These are phyloP conservation scores for Lactarius trivialis DNA, from an alignment of 768 basidiomycete species.

Conservation along the genomic window DNA sequence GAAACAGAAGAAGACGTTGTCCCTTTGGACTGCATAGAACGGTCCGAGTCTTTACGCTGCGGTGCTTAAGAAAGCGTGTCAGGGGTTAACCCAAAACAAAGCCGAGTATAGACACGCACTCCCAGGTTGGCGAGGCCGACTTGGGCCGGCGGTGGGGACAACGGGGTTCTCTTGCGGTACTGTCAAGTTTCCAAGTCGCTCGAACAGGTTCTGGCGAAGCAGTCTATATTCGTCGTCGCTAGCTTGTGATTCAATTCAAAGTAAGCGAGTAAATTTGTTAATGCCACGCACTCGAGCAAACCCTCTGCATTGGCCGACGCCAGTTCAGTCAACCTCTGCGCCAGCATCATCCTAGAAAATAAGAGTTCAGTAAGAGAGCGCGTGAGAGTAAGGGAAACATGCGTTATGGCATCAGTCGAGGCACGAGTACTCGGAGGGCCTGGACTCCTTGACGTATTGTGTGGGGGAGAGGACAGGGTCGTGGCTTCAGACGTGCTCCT, in stretches of 20 bases:
- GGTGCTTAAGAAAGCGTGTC: conserved; percentile 24
- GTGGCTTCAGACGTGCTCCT: conserved; percentile 22
- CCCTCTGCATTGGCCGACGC: conserved; percentile 77
- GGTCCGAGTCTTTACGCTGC: conserved; percentile 20
- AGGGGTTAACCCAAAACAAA: neutral
- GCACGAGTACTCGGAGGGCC: conserved; percentile 7
- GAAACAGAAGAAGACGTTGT: conserved; percentile 33
- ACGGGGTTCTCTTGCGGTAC: conserved; percentile 59
- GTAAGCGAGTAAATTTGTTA: neutral
- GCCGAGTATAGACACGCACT: neutral
- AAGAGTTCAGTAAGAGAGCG: conserved; percentile 16
- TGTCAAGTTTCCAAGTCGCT: conserved; percentile 56
- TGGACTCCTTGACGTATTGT: neutral
- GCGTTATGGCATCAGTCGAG: conserved; percentile 21
- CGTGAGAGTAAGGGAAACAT: conserved; percentile 23
- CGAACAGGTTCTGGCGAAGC: conserved; percentile 77
- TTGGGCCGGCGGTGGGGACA: conserved; percentile 43
- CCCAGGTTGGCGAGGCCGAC: conserved; percentile 4
- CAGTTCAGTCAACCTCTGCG: conserved; percentile 75
- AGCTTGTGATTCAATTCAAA: conserved; percentile 10
- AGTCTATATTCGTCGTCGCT: conserved; percentile 86
- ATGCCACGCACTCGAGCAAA: conserved; percentile 54
- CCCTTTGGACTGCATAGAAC: conserved; percentile 32
- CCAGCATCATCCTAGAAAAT: conserved; percentile 56
- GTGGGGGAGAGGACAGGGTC: conserved; percentile 9